Percentiles rank a stretch among this genome's conserved stretches.
These are phyloP conservation scores for Cercospora sojina DNA, from an alignment of 2,329 filamentous ascomycete species.

Conservation along the genomic window DNA sequence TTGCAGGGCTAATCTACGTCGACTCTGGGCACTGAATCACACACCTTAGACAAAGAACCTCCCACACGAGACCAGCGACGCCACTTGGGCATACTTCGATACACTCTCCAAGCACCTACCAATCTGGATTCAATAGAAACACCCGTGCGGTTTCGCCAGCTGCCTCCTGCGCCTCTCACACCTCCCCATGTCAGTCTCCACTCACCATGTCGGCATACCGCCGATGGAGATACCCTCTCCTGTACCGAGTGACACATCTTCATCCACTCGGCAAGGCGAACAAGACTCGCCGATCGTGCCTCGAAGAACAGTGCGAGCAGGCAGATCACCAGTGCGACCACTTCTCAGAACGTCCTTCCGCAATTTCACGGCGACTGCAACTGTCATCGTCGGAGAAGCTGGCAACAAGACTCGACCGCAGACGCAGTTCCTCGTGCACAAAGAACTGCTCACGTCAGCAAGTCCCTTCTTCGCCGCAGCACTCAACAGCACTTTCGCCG, in stretches of 20 bases:
- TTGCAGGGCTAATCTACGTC: background rate
- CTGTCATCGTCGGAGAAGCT: constrained; percentile 42
- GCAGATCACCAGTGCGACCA: constrained; percentile 34
- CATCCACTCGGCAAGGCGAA: constrained; percentile 27
- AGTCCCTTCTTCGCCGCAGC: constrained; percentile 55
- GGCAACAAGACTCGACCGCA: constrained; percentile 29
- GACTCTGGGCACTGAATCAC: background rate
- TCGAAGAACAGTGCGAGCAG: constrained; percentile 18
- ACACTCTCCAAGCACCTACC: background rate
- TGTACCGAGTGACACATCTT: constrained; percentile 27
- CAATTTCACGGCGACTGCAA: constrained; percentile 44
- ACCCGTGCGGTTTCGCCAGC: constrained; percentile 36
- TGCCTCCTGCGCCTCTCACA: constrained; percentile 26
- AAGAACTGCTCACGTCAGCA: constrained; percentile 47
- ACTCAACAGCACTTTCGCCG: constrained; percentile 49
- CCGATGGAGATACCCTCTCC: constrained; percentile 34
- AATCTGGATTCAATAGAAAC: constrained; percentile 35
- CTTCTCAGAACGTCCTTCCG: constrained; percentile 41
- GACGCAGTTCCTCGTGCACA: constrained; percentile 49
- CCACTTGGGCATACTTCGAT: background rate
- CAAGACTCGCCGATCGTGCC: constrained; percentile 17
- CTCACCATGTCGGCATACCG: constrained; percentile 27
- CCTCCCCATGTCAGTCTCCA: constrained; percentile 28
- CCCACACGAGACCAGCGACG: constrained; percentile 1
- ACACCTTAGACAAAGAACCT: constrained; percentile 17